Evolutionary conservation across 2,329 filamentous ascomycete genomes (phyloP).

Genomic region (Claviceps africana): DNA sequence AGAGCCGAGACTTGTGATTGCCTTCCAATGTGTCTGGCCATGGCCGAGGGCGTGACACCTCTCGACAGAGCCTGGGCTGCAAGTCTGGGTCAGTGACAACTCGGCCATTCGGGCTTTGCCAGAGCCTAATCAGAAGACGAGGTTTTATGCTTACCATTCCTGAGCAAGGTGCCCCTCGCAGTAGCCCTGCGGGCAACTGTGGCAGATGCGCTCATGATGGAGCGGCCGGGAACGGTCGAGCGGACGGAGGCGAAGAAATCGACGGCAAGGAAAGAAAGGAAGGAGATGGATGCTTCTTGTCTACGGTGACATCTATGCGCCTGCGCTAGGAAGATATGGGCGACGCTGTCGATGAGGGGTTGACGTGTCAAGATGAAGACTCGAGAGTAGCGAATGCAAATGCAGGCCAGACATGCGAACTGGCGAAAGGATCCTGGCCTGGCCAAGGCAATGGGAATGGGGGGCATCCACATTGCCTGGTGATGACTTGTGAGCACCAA

Average conservation of each 20-base stretch:
- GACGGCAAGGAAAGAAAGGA: background rate
- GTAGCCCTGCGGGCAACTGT: slow-evolving; percentile 41
- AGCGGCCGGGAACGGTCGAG: background rate
- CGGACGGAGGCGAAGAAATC: background rate
- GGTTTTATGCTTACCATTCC: slow-evolving; percentile 26
- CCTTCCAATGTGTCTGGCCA: slow-evolving; percentile 32
- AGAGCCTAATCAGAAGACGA: too few species aligned
- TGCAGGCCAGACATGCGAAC: background rate
- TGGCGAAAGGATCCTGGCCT: background rate
- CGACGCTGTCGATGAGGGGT: background rate
- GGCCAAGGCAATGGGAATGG: background rate
- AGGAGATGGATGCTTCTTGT: background rate
- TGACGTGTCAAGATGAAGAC: background rate
- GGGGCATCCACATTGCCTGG: background rate
- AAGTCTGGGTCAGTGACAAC: slow-evolving; percentile 2
- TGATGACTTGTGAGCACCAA: slow-evolving; percentile 4
- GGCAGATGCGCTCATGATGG: slow-evolving; percentile 41
- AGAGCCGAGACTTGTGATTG: slow-evolving; percentile 35
- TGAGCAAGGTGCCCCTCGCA: slow-evolving; percentile 37
- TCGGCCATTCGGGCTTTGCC: background rate
- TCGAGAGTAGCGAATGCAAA: too few species aligned
- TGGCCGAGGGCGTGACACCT: slow-evolving; percentile 30
- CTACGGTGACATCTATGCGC: slow-evolving; percentile 3
- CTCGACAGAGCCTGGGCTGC: slow-evolving; percentile 33
- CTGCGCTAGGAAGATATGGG: background rate